Conservation (phyloP, 2,329 filamentous ascomycete genomes). For the Fusarium solani-melongenae region DNA sequence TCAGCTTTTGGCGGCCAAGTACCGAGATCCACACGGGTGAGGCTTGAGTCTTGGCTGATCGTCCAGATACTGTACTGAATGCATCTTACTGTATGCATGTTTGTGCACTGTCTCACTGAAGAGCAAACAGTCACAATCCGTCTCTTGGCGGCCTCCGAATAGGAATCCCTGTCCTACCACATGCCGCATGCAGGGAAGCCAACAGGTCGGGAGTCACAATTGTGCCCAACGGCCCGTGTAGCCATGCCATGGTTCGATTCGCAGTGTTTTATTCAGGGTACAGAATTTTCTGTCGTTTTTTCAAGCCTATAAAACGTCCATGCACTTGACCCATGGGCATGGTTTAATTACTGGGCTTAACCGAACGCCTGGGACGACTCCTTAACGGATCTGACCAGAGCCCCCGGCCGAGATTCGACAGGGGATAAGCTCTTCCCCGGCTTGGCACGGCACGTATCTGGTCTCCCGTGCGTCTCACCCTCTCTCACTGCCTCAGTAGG, state of each 20-base stretch:
- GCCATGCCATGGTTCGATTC: not conserved
- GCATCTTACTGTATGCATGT: not conserved
- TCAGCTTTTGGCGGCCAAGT: slow-evolving; percentile 20
- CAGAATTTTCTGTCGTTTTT: not conserved
- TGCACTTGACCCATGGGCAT: not conserved
- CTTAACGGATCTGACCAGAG: slow-evolving; percentile 7
- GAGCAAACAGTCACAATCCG: slow-evolving; percentile 1
- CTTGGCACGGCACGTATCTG: slow-evolving; percentile 25
- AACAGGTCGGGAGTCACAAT: slow-evolving; percentile 2
- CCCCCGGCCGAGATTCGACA: slow-evolving; percentile 4
- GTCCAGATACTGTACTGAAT: not conserved
- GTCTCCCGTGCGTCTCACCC: not conserved
- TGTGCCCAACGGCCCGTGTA: slow-evolving; percentile 25
- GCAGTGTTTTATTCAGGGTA: not conserved
- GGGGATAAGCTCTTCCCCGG: slow-evolving; percentile 11
- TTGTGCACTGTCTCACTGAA: not conserved
- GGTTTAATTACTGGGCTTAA: slow-evolving; percentile 42
- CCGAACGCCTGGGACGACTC: slow-evolving; percentile 41
- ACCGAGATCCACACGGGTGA: slow-evolving; percentile 34
- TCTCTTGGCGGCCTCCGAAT: slow-evolving; percentile 5
- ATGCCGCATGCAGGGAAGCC: slow-evolving; percentile 15
- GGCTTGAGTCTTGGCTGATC: slow-evolving; percentile 34
- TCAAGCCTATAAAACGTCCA: slow-evolving; percentile 5
- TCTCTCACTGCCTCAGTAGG: slow-evolving; percentile 24
- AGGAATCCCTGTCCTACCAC: slow-evolving; percentile 16